Conservation (phyloP, 1,139 yeast species). For the Geotrichum restrictum region DNA sequence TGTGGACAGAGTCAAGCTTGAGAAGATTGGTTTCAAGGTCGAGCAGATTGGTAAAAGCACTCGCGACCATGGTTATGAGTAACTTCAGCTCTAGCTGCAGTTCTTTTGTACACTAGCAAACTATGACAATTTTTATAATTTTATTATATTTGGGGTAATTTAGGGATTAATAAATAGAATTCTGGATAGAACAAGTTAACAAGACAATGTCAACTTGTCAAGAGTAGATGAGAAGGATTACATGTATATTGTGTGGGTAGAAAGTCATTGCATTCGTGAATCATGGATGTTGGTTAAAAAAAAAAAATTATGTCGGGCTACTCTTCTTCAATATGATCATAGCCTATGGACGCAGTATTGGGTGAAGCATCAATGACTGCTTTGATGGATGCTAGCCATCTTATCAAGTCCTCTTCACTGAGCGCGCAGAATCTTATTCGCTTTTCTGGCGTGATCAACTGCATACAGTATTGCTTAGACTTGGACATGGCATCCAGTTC, state of each 20-base stretch:
- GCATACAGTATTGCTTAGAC: conserved; percentile 47
- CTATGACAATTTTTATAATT: background rate
- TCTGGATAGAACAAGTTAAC: no score
- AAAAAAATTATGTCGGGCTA: background rate
- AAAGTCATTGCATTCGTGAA: no score
- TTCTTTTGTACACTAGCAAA: background rate
- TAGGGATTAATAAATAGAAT: no score
- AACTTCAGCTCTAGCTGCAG: conserved; percentile 1
- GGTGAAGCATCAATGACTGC: conserved; percentile 22
- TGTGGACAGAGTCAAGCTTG: conserved; percentile 28
- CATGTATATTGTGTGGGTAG: background rate
- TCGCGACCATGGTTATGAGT: conserved; percentile 22
- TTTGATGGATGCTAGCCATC: conserved; percentile 51
- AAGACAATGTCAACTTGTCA: background rate
- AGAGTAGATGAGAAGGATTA: background rate
- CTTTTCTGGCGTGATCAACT: conserved; percentile 48
- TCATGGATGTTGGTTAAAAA: background rate
- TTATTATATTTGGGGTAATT: background rate
- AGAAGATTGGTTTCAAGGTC: conserved; percentile 27
- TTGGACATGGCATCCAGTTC: conserved; percentile 51
- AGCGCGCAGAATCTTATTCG: conserved; percentile 47
- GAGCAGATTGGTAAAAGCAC: conserved; percentile 26
- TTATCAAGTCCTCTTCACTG: conserved; percentile 47
- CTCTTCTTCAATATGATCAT: conserved; percentile 8
- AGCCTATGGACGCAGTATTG: background rate